Base-by-base conservation (phyloP, 495 filamentous ascomycete genomes). In the Cercophora samala region DNA sequence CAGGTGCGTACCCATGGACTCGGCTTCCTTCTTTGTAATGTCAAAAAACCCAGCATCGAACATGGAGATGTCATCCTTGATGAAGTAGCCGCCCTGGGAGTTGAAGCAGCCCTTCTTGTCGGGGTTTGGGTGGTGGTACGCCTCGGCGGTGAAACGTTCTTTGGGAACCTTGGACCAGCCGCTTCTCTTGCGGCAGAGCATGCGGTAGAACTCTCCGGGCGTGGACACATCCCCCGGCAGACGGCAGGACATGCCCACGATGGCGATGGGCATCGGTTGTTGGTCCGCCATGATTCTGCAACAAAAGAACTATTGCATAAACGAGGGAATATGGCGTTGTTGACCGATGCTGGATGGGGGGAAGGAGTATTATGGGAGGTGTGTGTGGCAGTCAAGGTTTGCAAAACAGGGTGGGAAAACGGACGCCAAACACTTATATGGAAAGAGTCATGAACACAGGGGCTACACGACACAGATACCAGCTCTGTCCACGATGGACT, bases 91-190 rank as follows among this genome's bases (percentile, higher is more conserved):
- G 55, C 80, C 71, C 63, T 78, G 73, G 0, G 81, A 80, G 70
- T 80, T 79, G 64, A 79, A 74, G n/a, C 71, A 70, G 13, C 77
- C 79, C 64, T 74, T 77, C 66, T 79, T 77, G 64, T 77, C 77
- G 5, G 77, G 79, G 64, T 80, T 78, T 4, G 87, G 89, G 68
- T 93, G 90, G 24, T 86, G 86, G 64, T 91, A 87, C 6, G 89
- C 88, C 70, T 90, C 86, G 21, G 74, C 70, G 66, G 77, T 79
- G 81, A 91, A 95, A 26, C 91, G 87, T 66, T 90, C 86, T 21
- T 80, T 69, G 0, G 91, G 91, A 60, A 90, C 76, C 64, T 77
- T 71, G 5, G 72, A 76, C 78, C 78, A 80, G 17, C 74, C 79
- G 62, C 71, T 75, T n/a, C 74, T 64, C 32, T 71, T 72, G 22